Percentiles rank a stretch among this genome's conserved stretches.
Conservation (phyloP, 768 basidiomycete species). For the Grammothele lineata region DNA sequence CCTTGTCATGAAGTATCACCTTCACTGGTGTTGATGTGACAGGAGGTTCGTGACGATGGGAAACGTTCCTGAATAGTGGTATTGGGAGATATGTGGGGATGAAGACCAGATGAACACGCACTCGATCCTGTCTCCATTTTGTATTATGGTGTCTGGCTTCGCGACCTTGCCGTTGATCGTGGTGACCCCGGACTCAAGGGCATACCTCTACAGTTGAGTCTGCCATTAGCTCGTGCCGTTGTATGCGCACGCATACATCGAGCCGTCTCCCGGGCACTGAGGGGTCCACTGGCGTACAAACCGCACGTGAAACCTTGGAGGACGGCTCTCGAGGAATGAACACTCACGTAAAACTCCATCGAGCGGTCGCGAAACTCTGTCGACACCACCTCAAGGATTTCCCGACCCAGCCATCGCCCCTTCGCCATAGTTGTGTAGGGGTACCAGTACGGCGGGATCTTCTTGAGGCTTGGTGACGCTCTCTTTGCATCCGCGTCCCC, state of each 20-base stretch:
- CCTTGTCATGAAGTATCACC: conserved; percentile 71
- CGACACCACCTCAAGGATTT: conserved; percentile 86
- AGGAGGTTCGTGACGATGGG: conserved; percentile 96
- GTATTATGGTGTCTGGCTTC: conserved; percentile 69
- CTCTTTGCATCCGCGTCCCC: background rate
- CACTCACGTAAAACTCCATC: conserved; percentile 91
- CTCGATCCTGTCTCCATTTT: conserved; percentile 90
- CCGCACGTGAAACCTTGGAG: conserved; percentile 1
- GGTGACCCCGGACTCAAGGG: conserved; percentile 90
- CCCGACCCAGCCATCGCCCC: conserved; percentile 81
- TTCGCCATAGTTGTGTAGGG: conserved; percentile 93
- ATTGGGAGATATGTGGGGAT: conserved; percentile 83
- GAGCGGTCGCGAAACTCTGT: conserved; percentile 93
- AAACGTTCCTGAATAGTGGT: conserved; percentile 66
- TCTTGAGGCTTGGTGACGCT: conserved; percentile 52
- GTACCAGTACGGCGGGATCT: conserved; percentile 87
- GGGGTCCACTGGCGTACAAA: background rate
- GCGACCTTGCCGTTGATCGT: conserved; percentile 92
- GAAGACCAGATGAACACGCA: conserved; percentile 33
- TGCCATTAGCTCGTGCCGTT: background rate
- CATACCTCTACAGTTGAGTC: conserved; percentile 44
- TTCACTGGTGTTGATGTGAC: conserved; percentile 81
- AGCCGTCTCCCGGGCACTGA: too few relatives aligned
- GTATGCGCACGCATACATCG: background rate
- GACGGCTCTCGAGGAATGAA: background rate